phyloP scores from a whole-genome alignment of 495 filamentous ascomycete species.

The Niebla homalea region DNA sequence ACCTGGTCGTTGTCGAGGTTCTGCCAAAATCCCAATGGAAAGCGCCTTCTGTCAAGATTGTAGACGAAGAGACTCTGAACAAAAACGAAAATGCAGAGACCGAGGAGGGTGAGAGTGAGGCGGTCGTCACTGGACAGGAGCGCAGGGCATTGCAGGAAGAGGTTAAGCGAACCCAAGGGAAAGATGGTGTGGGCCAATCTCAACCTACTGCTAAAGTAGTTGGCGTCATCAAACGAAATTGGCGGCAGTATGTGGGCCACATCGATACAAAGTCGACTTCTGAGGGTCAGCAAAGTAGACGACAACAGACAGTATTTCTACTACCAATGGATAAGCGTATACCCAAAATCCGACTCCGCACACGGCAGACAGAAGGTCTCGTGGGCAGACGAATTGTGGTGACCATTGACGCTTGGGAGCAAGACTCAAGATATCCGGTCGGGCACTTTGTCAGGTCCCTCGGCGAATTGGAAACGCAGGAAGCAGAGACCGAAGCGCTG shows the following conservation, averaged over 20 bases:
- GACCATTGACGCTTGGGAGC: conserved; percentile 89
- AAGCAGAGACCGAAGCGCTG: conserved; percentile 88
- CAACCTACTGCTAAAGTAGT: conserved; percentile 91
- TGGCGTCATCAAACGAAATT: conserved; percentile 85
- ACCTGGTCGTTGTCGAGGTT: conserved; percentile 83
- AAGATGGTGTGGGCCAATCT: conserved; percentile 58
- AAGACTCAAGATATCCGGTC: conserved; percentile 78
- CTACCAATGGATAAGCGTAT: conserved; percentile 96
- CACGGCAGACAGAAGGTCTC: conserved; percentile 75
- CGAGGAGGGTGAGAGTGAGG: conserved; percentile 59
- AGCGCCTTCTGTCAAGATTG: conserved; percentile 80
- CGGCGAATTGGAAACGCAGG: conserved; percentile 88
- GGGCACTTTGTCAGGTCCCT: conserved; percentile 91
- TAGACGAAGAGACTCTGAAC: conserved; percentile 86
- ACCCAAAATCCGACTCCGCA: conserved; percentile 87
- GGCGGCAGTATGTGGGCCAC: conserved; percentile 95
- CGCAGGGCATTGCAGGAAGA: conserved; percentile 76
- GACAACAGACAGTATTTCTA: conserved; percentile 84
- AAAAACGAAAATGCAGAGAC: conserved; percentile 84
- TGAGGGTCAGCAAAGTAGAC: conserved; percentile 53
- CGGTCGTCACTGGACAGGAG: conserved; percentile 73
- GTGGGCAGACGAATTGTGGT: conserved; percentile 88
- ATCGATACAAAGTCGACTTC: conserved; percentile 76
- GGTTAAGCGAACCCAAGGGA: conserved; percentile 74
- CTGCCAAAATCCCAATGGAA: conserved; percentile 95